These are phyloP conservation scores for Ensete ventricosum DNA, from an alignment of 176 grass and related monocot genomes.

Conservation along the genomic window DNA sequence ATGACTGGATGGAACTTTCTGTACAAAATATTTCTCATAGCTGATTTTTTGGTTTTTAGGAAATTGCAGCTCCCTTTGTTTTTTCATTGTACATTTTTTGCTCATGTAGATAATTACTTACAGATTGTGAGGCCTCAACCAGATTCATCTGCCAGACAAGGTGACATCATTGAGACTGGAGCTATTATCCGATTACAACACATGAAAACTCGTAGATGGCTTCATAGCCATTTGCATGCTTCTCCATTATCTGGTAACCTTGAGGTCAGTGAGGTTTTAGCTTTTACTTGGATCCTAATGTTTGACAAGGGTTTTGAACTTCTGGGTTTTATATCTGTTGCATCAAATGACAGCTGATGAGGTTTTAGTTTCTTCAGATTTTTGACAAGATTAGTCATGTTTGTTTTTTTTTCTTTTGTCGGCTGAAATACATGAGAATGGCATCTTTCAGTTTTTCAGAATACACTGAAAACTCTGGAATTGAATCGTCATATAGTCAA, in stretches of 20 bases:
- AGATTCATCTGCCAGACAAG: conserved; percentile 55
- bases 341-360: neutral
- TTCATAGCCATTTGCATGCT: conserved; percentile 65
- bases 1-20: no score
- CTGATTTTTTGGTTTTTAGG: neutral
- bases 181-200: conserved; percentile 54
- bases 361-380: neutral
- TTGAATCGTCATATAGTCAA: neutral
- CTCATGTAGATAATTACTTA: neutral
- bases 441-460: no score
- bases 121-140: conserved; percentile 42
- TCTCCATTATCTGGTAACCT: conserved; percentile 74
- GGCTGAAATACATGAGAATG: neutral
- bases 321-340: neutral
- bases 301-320: neutral
- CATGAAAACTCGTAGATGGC: conserved; percentile 58
- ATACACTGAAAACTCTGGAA: no score
- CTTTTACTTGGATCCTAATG: conserved; percentile 18
- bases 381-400: neutral
- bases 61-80: neutral
- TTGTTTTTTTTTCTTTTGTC: neutral
- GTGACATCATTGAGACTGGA: conserved; percentile 50
- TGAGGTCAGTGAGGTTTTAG: conserved; percentile 42
- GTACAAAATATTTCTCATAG: no score
- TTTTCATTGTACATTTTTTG: no score